Evolutionary conservation across 192 early-diverging fungal genomes (phyloP).

Genomic region (Umbelopsis vinacea): DNA sequence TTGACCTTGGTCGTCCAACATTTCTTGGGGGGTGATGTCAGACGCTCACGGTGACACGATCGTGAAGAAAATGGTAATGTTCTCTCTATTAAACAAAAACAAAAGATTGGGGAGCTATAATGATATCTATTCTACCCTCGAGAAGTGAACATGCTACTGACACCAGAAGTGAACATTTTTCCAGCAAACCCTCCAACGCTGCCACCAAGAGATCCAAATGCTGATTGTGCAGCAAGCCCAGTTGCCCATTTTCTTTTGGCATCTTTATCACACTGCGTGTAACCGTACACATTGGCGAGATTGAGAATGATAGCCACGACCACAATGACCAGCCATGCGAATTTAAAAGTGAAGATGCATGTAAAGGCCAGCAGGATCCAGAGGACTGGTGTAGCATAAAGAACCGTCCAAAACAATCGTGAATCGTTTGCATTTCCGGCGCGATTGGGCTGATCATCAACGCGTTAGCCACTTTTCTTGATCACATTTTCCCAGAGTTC

Average conservation of each 20-base stretch:
- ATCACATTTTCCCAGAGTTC: neutral
- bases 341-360: constrained; percentile 65
- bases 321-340: constrained; percentile 86
- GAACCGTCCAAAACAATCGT: constrained; percentile 89
- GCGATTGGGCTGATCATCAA: constrained; percentile 59
- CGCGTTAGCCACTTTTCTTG: neutral
- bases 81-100: neutral
- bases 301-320: constrained; percentile 86
- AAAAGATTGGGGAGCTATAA: too few species aligned
- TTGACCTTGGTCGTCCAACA: constrained; percentile 10
- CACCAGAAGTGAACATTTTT: constrained; percentile 36
- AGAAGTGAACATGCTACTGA: constrained; percentile 31
- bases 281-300: constrained; percentile 92
- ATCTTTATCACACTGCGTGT: constrained; percentile 95
- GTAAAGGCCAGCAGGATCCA: constrained; percentile 87
- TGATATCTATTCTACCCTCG: constrained; percentile 8
- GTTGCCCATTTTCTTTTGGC: constrained; percentile 76
- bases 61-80: constrained; percentile 12
- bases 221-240: constrained; percentile 59
- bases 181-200: constrained; percentile 42
- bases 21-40: constrained; percentile 18
- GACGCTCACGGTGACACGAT: constrained; percentile 22
- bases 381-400: constrained; percentile 83
- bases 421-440: constrained; percentile 86
- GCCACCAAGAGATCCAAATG: constrained; percentile 56